Base-by-base conservation (phyloP, 805 yeast genomes). In the Candida maltosa region DNA sequence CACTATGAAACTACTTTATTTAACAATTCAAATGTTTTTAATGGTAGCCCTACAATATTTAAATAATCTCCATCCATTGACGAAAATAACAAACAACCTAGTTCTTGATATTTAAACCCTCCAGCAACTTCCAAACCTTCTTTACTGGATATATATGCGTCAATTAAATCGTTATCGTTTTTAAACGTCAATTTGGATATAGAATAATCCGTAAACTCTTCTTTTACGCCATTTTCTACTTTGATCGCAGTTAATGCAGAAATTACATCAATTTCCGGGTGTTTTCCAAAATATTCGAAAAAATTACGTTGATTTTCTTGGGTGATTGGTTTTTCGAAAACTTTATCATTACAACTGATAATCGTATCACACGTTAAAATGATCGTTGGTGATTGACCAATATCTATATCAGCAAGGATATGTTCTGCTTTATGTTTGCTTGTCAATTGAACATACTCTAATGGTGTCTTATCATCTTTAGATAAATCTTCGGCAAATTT, bases 51-150 rank as follows among this genome's bases (percentile, higher is more conserved):
- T 3, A 91, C 91, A 10, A 87, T 84, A 53, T 87, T 91, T 58
- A 72, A 78, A 51, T 75, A 86, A 54, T 91, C 97, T 0, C 98
- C 98, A 1, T 69, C 68, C 9, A 88, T 72, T 11, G 61, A 58
- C 15, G 67, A 58, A 44, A 93, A 76, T 43, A 91, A 60, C 24
- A 80, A 51, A 1, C 83, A 78, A 2, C 94, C 93, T 7, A 56
- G 53, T 0, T 81, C 85, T 58, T 91, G 97, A 40, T 83, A 80
- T 47, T 79, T 80, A 62, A 86, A 89, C 1, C 98, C 98, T 5
- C 97, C 98, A 2, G 97, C 96, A 1, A 86, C 97, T 31, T 73
- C 72, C 6, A 69, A 37, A 1, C 93, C 97, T 54, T 91, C 97
- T 16, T 73, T 81, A 2, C 80, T 62, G 2, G 69, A 70, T 8